A percentile compares a stretch with the other conserved stretches of the same genome.
Conservation (phyloP, 495 filamentous ascomycete genomes). For the Ramalina peruviana region DNA sequence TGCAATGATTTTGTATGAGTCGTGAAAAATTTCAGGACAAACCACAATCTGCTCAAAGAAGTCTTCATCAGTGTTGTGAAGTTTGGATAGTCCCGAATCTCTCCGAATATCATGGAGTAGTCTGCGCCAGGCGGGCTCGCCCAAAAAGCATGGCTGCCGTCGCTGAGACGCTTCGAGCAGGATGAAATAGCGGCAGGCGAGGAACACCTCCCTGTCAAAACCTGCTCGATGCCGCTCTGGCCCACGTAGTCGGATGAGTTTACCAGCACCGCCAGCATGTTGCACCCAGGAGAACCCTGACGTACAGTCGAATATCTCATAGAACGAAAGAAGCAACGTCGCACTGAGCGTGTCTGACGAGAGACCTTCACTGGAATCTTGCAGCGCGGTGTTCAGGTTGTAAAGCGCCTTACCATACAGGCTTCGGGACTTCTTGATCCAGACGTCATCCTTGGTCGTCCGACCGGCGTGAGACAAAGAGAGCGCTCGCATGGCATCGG, state of each 20-base stretch:
- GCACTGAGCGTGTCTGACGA: slow-evolving; percentile 17
- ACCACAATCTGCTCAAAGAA: slow-evolving; percentile 1
- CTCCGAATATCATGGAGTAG: slow-evolving; percentile 19
- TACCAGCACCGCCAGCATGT: slow-evolving; percentile 25
- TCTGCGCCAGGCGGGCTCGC: slow-evolving; percentile 23
- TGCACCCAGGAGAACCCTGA: slow-evolving; percentile 21
- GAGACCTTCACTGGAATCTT: slow-evolving; percentile 10
- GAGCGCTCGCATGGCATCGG: slow-evolving; percentile 1
- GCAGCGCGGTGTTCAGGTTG: slow-evolving; percentile 18
- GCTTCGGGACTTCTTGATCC: slow-evolving; percentile 14
- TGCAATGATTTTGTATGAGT: neutral
- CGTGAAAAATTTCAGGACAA: neutral
- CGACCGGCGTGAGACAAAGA: slow-evolving; percentile 1
- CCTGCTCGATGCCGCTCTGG: slow-evolving; percentile 19
- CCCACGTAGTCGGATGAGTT: slow-evolving; percentile 23
- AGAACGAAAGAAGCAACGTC: slow-evolving; percentile 23
- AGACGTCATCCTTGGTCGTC: slow-evolving; percentile 6
- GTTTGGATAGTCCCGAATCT: neutral
- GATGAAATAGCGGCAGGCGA: slow-evolving; percentile 23
- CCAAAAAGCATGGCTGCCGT: slow-evolving; percentile 22
- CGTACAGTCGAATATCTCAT: slow-evolving; percentile 24
- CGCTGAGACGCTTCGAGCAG: slow-evolving; percentile 19
- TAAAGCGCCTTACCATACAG: slow-evolving; percentile 24
- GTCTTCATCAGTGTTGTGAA: neutral
- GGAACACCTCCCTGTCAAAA: slow-evolving; percentile 23